Percentiles rank a stretch among this genome's conserved stretches.
phyloP scores from a whole-genome alignment of 176 grass and related monocot genomes.

The Luzula sylvatica region DNA sequence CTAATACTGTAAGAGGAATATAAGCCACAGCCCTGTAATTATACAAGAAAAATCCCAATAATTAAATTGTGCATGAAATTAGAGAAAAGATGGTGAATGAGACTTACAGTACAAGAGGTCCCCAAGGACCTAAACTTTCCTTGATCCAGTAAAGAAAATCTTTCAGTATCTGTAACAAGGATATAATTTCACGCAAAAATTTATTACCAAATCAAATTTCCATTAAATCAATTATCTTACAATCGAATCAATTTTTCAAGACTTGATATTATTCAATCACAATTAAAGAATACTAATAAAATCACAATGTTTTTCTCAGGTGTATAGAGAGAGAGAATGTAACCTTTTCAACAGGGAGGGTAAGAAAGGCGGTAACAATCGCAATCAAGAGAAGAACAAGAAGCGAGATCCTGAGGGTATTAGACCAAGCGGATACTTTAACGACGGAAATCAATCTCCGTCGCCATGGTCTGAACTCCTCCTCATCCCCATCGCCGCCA shows the following conservation, averaged over 20 bases:
- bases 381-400: conserved; percentile 45
- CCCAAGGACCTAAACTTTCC: conserved; percentile 91
- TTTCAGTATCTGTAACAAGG: conserved; percentile 66
- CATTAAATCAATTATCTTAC: no score
- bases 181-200: no score
- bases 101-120: conserved; percentile 96
- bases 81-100: not conserved
- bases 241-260: no score
- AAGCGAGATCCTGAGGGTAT: conserved; percentile 47
- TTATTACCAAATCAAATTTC: no score
- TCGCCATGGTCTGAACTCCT: conserved; percentile 58
- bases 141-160: conserved; percentile 93
- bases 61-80: conserved; percentile 8
- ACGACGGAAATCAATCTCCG: conserved; percentile 53
- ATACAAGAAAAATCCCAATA: not conserved
- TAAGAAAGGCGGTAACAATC: conserved; percentile 53
- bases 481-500: conserved; percentile 39
- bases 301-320: not conserved
- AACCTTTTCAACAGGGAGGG: conserved; percentile 92
- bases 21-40: conserved; percentile 80
- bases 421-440: conserved; percentile 59
- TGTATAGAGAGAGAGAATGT: not conserved
- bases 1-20: conserved; percentile 83
- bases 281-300: not conserved
- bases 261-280: not conserved